Conservation (phyloP, 2,329 filamentous ascomycete species). For the Colletotrichum sidae region DNA sequence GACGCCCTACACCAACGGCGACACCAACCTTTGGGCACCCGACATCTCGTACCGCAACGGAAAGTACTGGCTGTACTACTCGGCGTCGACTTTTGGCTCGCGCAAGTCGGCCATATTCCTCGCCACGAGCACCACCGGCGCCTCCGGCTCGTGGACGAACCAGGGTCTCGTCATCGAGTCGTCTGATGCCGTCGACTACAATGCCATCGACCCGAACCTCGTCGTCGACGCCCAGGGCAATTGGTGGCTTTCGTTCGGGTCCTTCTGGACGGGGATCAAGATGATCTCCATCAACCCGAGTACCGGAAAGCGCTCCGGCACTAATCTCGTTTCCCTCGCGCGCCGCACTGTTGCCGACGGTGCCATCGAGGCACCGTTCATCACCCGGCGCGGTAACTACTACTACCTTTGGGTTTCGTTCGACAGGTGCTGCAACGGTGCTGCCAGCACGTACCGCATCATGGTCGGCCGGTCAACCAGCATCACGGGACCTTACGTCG, state of each 20-base stretch:
- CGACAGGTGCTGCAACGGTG: constrained; percentile 46
- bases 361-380: constrained; percentile 46
- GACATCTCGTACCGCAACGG: constrained; percentile 58
- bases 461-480: constrained; percentile 48
- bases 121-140: no score
- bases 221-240: constrained; percentile 42
- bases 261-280: constrained; percentile 48
- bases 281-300: constrained; percentile 42
- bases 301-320: constrained; percentile 42
- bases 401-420: constrained; percentile 50
- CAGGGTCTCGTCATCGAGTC: constrained; percentile 40
- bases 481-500: constrained; percentile 45
- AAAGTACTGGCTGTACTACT: constrained; percentile 48
- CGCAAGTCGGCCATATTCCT: constrained; percentile 38
- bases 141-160: no score
- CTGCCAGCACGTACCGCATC: constrained; percentile 45
- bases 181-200: constrained; percentile 40
- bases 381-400: constrained; percentile 43
- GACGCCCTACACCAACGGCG: constrained; percentile 44
- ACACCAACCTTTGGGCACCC: constrained; percentile 60
- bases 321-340: constrained; percentile 43
- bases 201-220: constrained; percentile 47
- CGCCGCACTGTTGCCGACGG: constrained; percentile 38
- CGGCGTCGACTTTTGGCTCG: constrained; percentile 45
- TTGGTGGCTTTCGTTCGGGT: constrained; percentile 49